Evolutionary conservation across 2,329 filamentous ascomycete genomes (phyloP), one percentile per base, ranked within the genome.

Genomic region (Scortechinia acanthostroma): DNA sequence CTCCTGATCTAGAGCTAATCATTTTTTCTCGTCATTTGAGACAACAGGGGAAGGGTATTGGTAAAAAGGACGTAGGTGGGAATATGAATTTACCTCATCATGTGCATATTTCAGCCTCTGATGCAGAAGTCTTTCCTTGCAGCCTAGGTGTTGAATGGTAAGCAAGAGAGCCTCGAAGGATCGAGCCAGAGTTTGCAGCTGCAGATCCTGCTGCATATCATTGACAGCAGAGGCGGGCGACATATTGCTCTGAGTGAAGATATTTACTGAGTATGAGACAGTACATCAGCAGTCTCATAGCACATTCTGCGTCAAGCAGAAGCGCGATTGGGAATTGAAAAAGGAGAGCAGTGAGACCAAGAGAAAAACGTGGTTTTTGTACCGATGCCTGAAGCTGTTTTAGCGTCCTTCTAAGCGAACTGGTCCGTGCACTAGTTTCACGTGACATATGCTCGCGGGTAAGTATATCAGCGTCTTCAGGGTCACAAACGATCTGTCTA

Each of bases 1-100:
- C 35, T 40, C 35, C 25, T 10, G 35, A 10, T 40, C 35, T 40
- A 40, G 35, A 40, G 35, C 35, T 40, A 40, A 40, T 10, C 25
- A 30, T 10, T 10, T 40, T 40, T 19, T 40, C 35, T 40, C 35
- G 6, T 40, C 35, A 10, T 40, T 40, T 40, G 35, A 40, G 35
- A 40, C 35, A 10, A 10, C n/a, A 13, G 35, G 35, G 35, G 10
- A n/a, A 6, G 35, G 35, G 35, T 10, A 17, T 15, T 10, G 35
- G 6, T 6, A 40, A 17, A 10, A 40, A 40, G 10, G 17, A 19
- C 13, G 35, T 40, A 30, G 25, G 25, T 10, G 25, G 25, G 25
- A 10, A n/a, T n/a, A n/a, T n/a, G 25, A n/a, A 40, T 40, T 40
- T 19, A 40, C 35, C 35, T 40, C 13, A 6, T 40, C 10, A 17